Evolutionary conservation across 805 yeast species (phyloP), one percentile per base, ranked within the genome.

Genomic region (Barnettozyma californica): DNA sequence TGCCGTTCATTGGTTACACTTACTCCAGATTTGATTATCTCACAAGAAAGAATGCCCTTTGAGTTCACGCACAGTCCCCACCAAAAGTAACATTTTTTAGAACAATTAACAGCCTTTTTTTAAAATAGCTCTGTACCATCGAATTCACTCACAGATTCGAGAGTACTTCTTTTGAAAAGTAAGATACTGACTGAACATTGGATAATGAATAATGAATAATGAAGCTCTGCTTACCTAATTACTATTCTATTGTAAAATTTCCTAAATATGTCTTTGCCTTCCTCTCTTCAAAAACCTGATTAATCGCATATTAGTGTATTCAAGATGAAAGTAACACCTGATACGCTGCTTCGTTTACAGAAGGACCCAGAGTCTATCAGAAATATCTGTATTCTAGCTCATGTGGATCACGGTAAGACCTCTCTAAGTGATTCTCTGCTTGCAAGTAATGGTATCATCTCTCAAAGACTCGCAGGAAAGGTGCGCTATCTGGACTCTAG

Each of bases 381-480:
- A 52, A 94, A 94, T 66, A 88, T 94, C 40, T 94, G 99, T 68
- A 89, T 94, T 52, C 74, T 94, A 44, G 99, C 99, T 0, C 99
- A 94, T 67, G 99, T 94, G 21, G 99, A 94, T 65, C 99, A 94
- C 63, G 99, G 99, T 25, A 94, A 94, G 68, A 94, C 99, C 0
- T 88, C 98, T 2, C 71, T 94, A 29, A 86, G 96, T 40, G 99
- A 94, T 66, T 86, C 96, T 9, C 70, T 94, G 43, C 69, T 94
- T 36, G 98, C 99, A 23, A 85, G 96, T 34, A 94, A 95, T 67
- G 99, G 99, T 44, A 90, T 94, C 64, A 90, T 94, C 41, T 92
- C 99, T 0, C 96, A 86, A 56, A 75, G 92, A 61, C 76, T 91
- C 78, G 99, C 97, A 2, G 99, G 99, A 29, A 91, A 90, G 62